A percentile compares a stretch with the other conserved stretches of the same genome.
Conservation (phyloP, 352 stramenopile genomes). For the Phytophthora syringae region DNA sequence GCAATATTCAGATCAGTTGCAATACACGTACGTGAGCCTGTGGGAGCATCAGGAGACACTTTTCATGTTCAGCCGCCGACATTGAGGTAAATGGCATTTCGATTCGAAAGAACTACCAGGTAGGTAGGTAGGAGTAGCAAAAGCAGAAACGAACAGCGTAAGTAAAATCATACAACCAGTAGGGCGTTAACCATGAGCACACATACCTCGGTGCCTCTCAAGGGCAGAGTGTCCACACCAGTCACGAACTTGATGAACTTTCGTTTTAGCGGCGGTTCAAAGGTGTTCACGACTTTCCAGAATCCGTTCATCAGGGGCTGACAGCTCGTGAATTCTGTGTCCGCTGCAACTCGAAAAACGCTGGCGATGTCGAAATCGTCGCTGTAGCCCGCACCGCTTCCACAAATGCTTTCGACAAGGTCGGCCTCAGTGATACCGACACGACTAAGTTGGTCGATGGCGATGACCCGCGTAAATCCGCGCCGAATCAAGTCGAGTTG, state of each 20-base stretch:
- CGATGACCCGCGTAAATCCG: slow-evolving; percentile 57
- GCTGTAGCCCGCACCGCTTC: slow-evolving; percentile 1
- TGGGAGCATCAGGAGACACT: slow-evolving; percentile 66
- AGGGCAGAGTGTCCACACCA: slow-evolving; percentile 65
- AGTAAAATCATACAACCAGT: slow-evolving; percentile 1
- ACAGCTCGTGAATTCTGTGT: slow-evolving; percentile 64
- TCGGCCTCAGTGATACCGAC: slow-evolving; percentile 37
- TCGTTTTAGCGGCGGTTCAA: slow-evolving; percentile 59
- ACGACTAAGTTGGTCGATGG: slow-evolving; percentile 25
- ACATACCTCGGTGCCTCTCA: slow-evolving; percentile 69
- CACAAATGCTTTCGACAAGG: slow-evolving; percentile 48
- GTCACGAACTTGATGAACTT: slow-evolving; percentile 82
- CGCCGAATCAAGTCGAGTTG: slow-evolving; percentile 49
- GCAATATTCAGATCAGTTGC: no score
- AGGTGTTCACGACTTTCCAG: slow-evolving; percentile 60
- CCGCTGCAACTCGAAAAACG: slow-evolving; percentile 61
- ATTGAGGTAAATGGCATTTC: slow-evolving; percentile 73
- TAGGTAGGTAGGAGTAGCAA: background rate
- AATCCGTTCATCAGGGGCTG: slow-evolving; percentile 48
- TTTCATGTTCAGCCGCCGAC: slow-evolving; percentile 48
- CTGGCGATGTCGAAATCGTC: slow-evolving; percentile 52
- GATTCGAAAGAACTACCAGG: slow-evolving; percentile 78
- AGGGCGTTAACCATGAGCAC: background rate
- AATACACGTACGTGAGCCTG: slow-evolving; percentile 69
- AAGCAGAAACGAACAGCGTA: background rate